Conservation (phyloP, 495 filamentous ascomycete species). For the Haplographium delicatum region DNA sequence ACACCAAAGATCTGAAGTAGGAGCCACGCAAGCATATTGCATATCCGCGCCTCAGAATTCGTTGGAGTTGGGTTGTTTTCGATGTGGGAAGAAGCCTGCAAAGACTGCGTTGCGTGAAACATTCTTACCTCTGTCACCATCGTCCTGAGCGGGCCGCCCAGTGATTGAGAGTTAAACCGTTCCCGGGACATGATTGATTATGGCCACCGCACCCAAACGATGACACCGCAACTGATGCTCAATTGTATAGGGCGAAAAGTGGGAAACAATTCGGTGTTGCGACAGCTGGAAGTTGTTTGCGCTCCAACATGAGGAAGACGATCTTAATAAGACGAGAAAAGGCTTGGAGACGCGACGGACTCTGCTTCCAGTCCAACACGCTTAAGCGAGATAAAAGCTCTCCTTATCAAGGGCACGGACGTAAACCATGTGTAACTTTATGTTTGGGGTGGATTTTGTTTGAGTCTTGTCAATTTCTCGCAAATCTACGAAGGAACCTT, state of each 20-base stretch:
- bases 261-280: not conserved
- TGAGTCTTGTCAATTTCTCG: no score
- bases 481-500: no score
- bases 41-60: no score
- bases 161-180: slow-evolving; percentile 53
- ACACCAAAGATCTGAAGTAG: no score
- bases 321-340: slow-evolving; percentile 7
- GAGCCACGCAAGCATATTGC: no score
- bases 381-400: not conserved
- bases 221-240: slow-evolving; percentile 1
- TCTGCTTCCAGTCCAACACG: not conserved
- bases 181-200: slow-evolving; percentile 50
- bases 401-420: not conserved
- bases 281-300: not conserved
- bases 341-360: not conserved
- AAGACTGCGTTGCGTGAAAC: not conserved
- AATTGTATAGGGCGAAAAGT: not conserved
- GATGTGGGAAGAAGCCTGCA: not conserved
- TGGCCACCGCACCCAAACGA: not conserved
- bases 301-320: not conserved
- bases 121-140: slow-evolving; percentile 59
- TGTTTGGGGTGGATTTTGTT: no score
- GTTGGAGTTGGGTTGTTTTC: no score
- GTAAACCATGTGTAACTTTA: no score
- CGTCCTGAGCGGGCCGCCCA: slow-evolving; percentile 51